Base-by-base conservation (phyloP, 257 asterid genomes). In the Ligustrum vulgare region DNA sequence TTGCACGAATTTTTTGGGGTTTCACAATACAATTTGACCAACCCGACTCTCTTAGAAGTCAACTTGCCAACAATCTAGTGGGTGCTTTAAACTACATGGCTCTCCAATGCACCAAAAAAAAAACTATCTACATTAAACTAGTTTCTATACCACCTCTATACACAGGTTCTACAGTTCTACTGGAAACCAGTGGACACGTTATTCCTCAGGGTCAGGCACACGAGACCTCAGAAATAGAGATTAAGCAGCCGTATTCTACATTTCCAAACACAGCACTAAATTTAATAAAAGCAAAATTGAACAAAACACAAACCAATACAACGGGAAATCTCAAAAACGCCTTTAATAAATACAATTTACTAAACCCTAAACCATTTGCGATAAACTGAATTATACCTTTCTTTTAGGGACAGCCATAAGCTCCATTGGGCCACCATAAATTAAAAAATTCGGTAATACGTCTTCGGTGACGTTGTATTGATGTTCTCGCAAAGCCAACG, bases 371-470 rank as follows among this genome's bases (percentile, higher is more conserved):
- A 77, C 13, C 63, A 10, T 51, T 51, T 22, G 45, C 3, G 18
- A 69, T 39, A 23, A 8, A 37, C 22, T 20, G 5, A 22, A 25
- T 28, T n/a, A n/a, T 58, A 87, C 97, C 95, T 89, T 92, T 80
- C 70, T 89, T 80, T 87, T 92, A 47, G 96, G 97, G 62, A 92
- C 97, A 70, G 97, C 97, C 97, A 90, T 92, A 45, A 92, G 93
- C 78, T 92, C 96, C 89, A 92, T 85, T 31, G 83, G 83, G 8
- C 90, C 96, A 33, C 70, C 74, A 22, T 75, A 60, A 35, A 81
- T 84, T 5, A 87, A 82, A 68, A 75, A 82, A 71, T 79, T 69
- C 13, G 82, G 83, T 4, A 78, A 78, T 49, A 67, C 80, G 39
- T 72, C 72, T 22, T 83, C 82, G 31, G 65, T 33, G 31, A 22